phyloP scores from a whole-genome alignment of 1,284 basidiomycete species.

The Hymenochaete sp. region DNA sequence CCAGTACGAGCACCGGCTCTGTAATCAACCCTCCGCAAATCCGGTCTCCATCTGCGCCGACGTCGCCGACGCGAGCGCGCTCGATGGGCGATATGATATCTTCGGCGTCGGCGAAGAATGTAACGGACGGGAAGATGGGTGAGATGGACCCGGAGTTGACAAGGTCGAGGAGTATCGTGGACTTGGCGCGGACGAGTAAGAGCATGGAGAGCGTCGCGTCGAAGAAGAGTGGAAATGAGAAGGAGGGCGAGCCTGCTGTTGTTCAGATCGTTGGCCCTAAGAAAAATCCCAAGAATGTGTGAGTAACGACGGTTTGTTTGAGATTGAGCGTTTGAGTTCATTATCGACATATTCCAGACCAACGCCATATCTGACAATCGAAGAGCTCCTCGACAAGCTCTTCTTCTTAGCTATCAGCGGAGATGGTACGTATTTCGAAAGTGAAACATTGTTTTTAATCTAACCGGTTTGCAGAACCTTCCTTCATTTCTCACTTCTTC shows the following conservation, averaged over 20 bases:
- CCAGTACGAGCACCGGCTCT: background rate
- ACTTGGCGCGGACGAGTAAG: constrained; percentile 9
- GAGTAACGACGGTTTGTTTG: background rate
- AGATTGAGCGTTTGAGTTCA: background rate
- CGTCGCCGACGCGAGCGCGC: constrained; percentile 41
- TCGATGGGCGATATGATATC: constrained; percentile 51
- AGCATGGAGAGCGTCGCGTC: constrained; percentile 11
- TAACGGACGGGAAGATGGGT: background rate
- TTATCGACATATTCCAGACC: constrained; percentile 24
- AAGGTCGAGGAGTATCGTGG: constrained; percentile 14
- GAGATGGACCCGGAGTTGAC: constrained; percentile 8
- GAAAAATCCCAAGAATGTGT: constrained; percentile 12
- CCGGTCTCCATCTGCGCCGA: constrained; percentile 14
- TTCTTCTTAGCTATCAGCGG: constrained; percentile 68
- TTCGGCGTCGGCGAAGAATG: background rate
- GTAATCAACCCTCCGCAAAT: background rate
- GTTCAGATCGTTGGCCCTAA: constrained; percentile 3
- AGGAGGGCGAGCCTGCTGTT: constrained; percentile 3
- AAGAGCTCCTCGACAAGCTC: constrained; percentile 69
- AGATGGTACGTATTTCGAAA: constrained; percentile 47
- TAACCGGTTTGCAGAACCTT: constrained; percentile 42
- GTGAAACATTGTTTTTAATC: background rate
- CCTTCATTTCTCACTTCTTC: constrained; percentile 68
- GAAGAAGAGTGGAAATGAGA: background rate
- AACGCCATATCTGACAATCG: constrained; percentile 60